Base-by-base conservation (phyloP, 345 rosid genomes). In the Brassica incana region DNA sequence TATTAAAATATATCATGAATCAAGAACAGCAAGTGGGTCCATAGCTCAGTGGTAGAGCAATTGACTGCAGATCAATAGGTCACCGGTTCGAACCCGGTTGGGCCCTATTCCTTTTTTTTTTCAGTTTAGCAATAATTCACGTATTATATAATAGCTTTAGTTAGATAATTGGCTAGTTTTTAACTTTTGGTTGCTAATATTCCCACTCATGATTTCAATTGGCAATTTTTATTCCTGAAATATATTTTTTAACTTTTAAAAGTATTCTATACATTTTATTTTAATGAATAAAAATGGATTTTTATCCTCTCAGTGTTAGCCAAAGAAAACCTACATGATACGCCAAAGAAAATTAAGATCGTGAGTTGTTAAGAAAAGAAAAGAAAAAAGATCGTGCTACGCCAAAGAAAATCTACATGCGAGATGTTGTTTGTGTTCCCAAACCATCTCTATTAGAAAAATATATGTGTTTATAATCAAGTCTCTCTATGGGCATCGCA, bases 1-100 rank as follows among this genome's bases (percentile, higher is more conserved):
- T 54, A 5, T 6, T 15, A 6, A 50, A 15, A 5, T 1, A 16
- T 6, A 1, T 52, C 0, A 12, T 56, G 8, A 18, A 18, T 8
- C 3, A 0, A 2, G 1, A 0, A 0, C 1, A 9, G 3, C 38
- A 43, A 5, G 3, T 66, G 90, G 90, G 90, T 89, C 87, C 87
- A 84, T 90, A 86, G 92, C 90, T 92, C 90, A 88, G 94, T 88
- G 90, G 94, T 90, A 88, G 96, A 90, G 90, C 91, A 89, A 87
- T 89, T 90, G 91, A 88, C 92, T 90, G 88, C 88, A 88, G 92
- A 88, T 90, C 91, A 89, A 88, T 87, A 89, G 95, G 92, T 89
- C 95, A 85, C 81, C 80, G 87, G 88, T 84, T 85, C 86, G 81
- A 80, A 74, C 85, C 80, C 86, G 81, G 85, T 83, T 79, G 89